phyloP scores from a whole-genome alignment of 2,329 filamentous ascomycete species.

The Mariannaea elegans region DNA sequence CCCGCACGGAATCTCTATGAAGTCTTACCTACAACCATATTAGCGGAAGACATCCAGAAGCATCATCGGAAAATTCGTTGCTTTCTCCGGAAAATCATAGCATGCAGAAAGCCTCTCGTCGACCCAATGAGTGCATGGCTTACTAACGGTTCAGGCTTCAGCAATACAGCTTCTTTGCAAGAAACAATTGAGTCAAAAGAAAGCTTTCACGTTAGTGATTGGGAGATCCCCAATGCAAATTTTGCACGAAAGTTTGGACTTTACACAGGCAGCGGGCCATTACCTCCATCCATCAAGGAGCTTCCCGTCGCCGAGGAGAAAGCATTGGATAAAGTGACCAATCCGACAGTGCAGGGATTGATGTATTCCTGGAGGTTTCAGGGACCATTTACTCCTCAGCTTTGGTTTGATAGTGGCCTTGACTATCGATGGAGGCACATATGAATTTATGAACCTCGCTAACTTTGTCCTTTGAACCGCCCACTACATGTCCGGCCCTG shows the following conservation, averaged over 20 bases:
- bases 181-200: constrained; percentile 22
- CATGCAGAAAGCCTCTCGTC: constrained; percentile 5
- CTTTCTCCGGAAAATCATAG: constrained; percentile 21
- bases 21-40: not conserved
- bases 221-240: constrained; percentile 53
- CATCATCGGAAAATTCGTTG: constrained; percentile 13
- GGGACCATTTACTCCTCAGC: constrained; percentile 55
- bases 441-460: not conserved
- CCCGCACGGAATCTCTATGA: too few species aligned
- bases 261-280: constrained; percentile 42
- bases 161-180: constrained; percentile 7
- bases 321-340: constrained; percentile 46
- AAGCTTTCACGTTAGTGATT: constrained; percentile 40
- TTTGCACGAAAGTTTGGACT: constrained; percentile 55
- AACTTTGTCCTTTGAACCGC: not conserved
- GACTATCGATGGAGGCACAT: constrained; percentile 49
- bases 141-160: not conserved
- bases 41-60: not conserved
- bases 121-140: not conserved
- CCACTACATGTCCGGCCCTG: too few species aligned
- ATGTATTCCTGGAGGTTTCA: constrained; percentile 47
- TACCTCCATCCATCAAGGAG: constrained; percentile 47
- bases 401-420: constrained; percentile 56
- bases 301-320: constrained; percentile 55
- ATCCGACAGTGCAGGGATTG: constrained; percentile 39